These are phyloP conservation scores for Gossypium laxum DNA, from an alignment of 441 rosid genomes.

Conservation along the genomic window DNA sequence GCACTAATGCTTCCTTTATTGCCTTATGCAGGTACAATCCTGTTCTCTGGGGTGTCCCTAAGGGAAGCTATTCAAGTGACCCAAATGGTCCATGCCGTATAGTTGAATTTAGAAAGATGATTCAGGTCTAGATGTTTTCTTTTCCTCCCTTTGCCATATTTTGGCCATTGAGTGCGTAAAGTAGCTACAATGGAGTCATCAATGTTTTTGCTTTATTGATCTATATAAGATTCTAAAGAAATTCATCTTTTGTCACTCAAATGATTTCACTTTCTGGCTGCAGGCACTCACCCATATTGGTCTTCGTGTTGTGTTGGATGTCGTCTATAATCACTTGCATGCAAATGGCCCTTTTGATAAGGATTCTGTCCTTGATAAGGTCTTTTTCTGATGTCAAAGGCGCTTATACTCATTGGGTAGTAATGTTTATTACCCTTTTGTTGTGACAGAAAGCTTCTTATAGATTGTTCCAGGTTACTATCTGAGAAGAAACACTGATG, in stretches of 20 bases:
- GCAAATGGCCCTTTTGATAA: conserved; percentile 71
- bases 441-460: conserved; percentile 10
- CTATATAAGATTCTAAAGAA: not conserved
- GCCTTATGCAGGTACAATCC: conserved; percentile 68
- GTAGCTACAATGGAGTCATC: conserved; percentile 10
- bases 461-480: conserved; percentile 98
- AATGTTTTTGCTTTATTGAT: conserved; percentile 3
- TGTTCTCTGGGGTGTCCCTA: conserved; percentile 91
- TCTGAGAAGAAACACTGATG: conserved; percentile 77
- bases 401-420: not conserved
- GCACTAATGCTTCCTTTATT: conserved; percentile 18
- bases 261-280: conserved; percentile 16
- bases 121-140: conserved; percentile 49
- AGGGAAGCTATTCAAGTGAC: conserved; percentile 91
- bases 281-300: conserved; percentile 66
- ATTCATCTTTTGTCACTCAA: conserved; percentile 2
- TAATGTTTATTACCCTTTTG: not conserved
- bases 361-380: conserved; percentile 91
- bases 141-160: conserved; percentile 4
- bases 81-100: conserved; percentile 66
- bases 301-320: conserved; percentile 74
- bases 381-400: conserved; percentile 16
- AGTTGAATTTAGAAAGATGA: conserved; percentile 82
- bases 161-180: not conserved
- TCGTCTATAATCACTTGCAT: conserved; percentile 91